Conservation (phyloP, 2,329 filamentous ascomycete genomes). For the Passalora sequoiae region DNA sequence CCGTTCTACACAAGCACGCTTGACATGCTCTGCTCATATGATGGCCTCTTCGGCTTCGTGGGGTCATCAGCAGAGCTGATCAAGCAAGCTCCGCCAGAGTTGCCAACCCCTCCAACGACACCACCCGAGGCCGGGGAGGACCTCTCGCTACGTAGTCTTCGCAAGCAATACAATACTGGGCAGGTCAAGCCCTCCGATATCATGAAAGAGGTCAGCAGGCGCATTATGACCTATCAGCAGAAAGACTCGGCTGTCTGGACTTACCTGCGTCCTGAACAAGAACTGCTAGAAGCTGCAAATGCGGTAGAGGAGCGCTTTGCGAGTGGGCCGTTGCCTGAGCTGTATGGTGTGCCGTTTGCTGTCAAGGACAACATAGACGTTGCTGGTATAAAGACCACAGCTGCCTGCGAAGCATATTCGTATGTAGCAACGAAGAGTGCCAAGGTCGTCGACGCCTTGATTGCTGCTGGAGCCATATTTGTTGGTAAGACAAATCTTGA, state of each 20-base stretch:
- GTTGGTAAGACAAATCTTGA: constrained; percentile 59
- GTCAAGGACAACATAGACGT: constrained; percentile 56
- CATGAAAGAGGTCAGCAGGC: constrained; percentile 42
- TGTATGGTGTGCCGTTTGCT: constrained; percentile 54
- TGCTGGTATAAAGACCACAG: constrained; percentile 47
- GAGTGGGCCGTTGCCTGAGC: constrained; percentile 41
- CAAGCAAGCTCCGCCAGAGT: constrained; percentile 30
- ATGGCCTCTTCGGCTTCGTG: constrained; percentile 50
- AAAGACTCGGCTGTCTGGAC: constrained; percentile 52
- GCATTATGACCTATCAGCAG: constrained; percentile 46
- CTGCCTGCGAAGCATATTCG: constrained; percentile 47
- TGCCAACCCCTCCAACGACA: constrained; percentile 35
- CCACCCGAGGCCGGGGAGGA: constrained; percentile 39
- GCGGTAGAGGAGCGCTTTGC: constrained; percentile 40
- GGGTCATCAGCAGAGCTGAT: constrained; percentile 41
- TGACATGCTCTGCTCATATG: constrained; percentile 49
- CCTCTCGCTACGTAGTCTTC: constrained; percentile 42
- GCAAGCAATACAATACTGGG: constrained; percentile 42
- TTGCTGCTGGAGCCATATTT: constrained; percentile 51
- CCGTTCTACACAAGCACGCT: constrained; percentile 45
- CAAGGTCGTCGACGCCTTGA: constrained; percentile 47
- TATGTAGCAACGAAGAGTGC: constrained; percentile 48
- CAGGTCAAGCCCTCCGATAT: constrained; percentile 42
- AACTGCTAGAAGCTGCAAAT: constrained; percentile 39
- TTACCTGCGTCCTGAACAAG: constrained; percentile 38